Evolutionary conservation across 306 rosid species (phyloP).

Genomic region (Malus fusca): DNA sequence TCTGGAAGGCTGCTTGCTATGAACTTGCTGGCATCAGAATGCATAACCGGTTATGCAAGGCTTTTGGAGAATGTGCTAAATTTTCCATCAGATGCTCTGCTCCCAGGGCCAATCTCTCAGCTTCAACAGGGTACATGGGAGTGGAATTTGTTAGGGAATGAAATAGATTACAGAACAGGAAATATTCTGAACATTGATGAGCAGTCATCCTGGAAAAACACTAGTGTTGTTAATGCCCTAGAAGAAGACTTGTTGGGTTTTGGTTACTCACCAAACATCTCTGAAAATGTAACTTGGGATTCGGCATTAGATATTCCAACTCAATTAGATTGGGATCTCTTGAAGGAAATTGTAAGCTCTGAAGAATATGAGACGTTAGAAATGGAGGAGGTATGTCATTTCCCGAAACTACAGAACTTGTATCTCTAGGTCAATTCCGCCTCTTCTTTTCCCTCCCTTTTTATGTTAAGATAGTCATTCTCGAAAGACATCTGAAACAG

Average conservation of each 20-base stretch:
- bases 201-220: constrained; percentile 18
- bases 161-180: constrained; percentile 21
- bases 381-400: constrained; percentile 72
- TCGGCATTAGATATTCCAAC: constrained; percentile 37
- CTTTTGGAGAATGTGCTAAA: constrained; percentile 80
- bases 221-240: constrained; percentile 50
- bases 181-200: constrained; percentile 26
- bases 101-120: constrained; percentile 71
- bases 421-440: constrained; percentile 7
- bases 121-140: constrained; percentile 69
- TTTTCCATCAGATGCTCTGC: constrained; percentile 68
- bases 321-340: constrained; percentile 66
- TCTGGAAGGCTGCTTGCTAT: constrained; percentile 76
- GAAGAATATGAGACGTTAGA: constrained; percentile 80
- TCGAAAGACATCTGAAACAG: constrained; percentile 17
- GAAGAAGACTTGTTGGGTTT: constrained; percentile 47
- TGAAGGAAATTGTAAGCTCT: constrained; percentile 59
- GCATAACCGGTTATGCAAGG: constrained; percentile 68
- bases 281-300: constrained; percentile 45
- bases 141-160: constrained; percentile 61
- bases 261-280: constrained; percentile 29
- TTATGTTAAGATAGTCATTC: constrained; percentile 12
- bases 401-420: constrained; percentile 15
- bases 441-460: constrained; percentile 3
- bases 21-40: constrained; percentile 78